Evolutionary conservation across 768 basidiomycete genomes (phyloP).

Genomic region (Suillus plorans): DNA sequence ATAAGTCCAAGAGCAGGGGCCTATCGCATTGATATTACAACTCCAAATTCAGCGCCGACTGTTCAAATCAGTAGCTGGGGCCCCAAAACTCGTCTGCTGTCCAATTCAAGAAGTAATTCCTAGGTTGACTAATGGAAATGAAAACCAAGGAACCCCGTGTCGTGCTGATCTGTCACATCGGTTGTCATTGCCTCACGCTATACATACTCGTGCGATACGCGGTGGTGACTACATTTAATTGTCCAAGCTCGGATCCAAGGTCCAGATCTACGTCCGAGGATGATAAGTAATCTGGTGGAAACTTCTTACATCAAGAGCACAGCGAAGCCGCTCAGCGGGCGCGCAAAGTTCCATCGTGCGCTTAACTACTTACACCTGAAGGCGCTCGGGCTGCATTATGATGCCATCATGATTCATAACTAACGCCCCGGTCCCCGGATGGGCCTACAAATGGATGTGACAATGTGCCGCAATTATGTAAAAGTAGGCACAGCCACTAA

Average conservation of each 20-base stretch:
- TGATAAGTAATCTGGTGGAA: not conserved
- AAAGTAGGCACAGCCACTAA: constrained; percentile 24
- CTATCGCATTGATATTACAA: not conserved
- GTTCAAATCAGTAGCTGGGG: not conserved
- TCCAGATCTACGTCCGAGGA: not conserved
- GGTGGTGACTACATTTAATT: not conserved
- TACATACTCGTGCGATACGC: not conserved
- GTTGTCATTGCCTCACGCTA: not conserved
- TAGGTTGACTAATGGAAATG: constrained; percentile 4
- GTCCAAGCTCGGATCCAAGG: too few relatives aligned
- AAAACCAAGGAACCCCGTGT: constrained; percentile 4
- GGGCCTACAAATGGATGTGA: not conserved
- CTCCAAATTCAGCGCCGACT: not conserved
- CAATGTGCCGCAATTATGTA: not conserved
- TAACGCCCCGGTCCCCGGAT: not conserved
- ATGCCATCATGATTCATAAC: not conserved
- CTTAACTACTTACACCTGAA: not conserved
- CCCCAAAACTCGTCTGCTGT: not conserved
- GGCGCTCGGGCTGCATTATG: not conserved
- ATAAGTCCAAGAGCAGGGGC: not conserved
- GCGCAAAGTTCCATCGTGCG: not conserved
- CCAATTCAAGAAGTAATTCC: constrained; percentile 5
- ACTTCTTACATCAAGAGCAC: not conserved
- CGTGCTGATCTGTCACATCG: not conserved
- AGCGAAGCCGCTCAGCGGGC: not conserved